Base-by-base conservation (phyloP, 2,329 filamentous ascomycete species). In the Seiridium cupressi region DNA sequence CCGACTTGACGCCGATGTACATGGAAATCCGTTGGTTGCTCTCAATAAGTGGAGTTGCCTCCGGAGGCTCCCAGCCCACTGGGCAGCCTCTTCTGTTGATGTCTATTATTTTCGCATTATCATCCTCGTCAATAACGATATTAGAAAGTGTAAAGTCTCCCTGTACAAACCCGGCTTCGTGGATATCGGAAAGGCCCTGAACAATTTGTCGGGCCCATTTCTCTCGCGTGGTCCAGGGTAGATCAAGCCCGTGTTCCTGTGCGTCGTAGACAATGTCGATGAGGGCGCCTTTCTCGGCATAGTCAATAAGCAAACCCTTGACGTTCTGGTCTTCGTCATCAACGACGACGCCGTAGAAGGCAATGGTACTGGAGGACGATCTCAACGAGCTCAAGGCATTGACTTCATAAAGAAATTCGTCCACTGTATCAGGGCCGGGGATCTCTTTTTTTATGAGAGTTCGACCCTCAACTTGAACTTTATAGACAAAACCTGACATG, bases 1-100 rank as follows among this genome's bases (percentile, higher is more conserved):
- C 95, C 0, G 94, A 97, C 76, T 99, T 99, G 72, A 97, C 93
- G 10, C 95, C 94, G 71, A 99, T 98, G 70, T 96, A 97, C 89
- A 98, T 97, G 51, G 91, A 90, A 57, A 99, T 93, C 36, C 92
- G 86, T 74, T 97, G 93, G 60, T 91, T 91, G 73, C 89, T 93
- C 65, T 94, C 89, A 62, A 98, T 92, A 59, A 98, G 86, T 5
- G 86, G 84, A 13, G 89, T 89, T 59, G 96, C 90, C 76, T 99
- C 95, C 4, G 95, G 95, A 3, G 95, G 93, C 67, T 99, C 95
- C 95, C 95, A 99, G 32, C 94, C 94, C 4, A 98, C 91, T 0
- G 95, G 95, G 69, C 95, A 99, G n/a, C 95, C 95, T 68, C 95
- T 84, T 59, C 95, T 85, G 77, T 99, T 99, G 78, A 99, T 97